These are phyloP conservation scores for Agrocybe chaxingu DNA, from an alignment of 768 basidiomycete genomes.

Conservation along the genomic window DNA sequence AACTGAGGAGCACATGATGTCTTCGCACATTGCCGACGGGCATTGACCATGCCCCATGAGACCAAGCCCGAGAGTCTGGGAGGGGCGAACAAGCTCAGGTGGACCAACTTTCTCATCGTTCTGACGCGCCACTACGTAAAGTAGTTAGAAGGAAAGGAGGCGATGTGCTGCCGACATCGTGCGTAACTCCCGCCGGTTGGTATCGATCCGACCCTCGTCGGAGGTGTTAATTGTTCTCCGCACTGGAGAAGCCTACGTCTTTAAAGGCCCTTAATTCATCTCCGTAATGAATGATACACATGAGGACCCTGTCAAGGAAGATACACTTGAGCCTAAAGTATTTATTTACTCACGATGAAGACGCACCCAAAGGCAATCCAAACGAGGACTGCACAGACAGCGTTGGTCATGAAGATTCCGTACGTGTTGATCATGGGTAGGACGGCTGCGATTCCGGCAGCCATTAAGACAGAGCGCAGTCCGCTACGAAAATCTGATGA, in stretches of 20 bases:
- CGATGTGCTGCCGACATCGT: no score
- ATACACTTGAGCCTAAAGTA: background rate
- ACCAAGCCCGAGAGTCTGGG: no score
- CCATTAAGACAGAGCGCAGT: constrained; percentile 41
- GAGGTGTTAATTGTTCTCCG: constrained; percentile 24
- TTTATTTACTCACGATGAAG: background rate
- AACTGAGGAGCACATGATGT: no score
- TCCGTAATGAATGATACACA: constrained; percentile 53
- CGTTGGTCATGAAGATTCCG: constrained; percentile 48
- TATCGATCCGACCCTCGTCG: no score
- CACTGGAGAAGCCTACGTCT: constrained; percentile 51
- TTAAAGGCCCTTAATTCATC: constrained; percentile 50
- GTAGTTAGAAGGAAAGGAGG: no score
- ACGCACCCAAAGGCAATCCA: constrained; percentile 53
- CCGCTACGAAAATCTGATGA: constrained; percentile 29
- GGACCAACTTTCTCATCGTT: no score
- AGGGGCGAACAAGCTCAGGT: no score
- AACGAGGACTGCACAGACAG: constrained; percentile 37
- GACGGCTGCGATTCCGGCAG: constrained; percentile 40
- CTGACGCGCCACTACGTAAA: no score
- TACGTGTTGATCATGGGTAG: constrained; percentile 49
- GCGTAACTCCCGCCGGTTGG: no score
- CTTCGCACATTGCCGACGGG: no score
- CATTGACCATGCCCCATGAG: no score
- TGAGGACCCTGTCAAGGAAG: constrained; percentile 37